A percentile compares a stretch with the other conserved stretches of the same genome.
phyloP scores from a whole-genome alignment of 164 flowering plant genomes.

The Umbellularia californica region DNA sequence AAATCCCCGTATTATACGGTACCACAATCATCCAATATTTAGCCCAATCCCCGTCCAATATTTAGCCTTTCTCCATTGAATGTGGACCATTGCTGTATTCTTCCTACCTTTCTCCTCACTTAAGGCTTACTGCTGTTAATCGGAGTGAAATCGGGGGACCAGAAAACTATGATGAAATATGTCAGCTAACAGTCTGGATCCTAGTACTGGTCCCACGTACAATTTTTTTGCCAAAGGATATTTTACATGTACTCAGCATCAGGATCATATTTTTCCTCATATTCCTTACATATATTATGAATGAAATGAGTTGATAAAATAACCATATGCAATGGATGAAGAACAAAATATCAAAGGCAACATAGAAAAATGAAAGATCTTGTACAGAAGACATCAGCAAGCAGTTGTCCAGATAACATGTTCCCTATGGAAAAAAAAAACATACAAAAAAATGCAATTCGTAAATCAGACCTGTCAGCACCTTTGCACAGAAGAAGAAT shows the following conservation, averaged over 20 bases:
- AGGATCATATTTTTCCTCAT: neutral
- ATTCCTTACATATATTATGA: neutral
- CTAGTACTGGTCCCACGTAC: neutral
- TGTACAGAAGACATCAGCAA: neutral
- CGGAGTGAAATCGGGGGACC: no score
- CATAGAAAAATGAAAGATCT: neutral
- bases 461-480: slow-evolving; percentile 84
- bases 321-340: neutral
- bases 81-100: no score
- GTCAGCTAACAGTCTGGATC: no score
- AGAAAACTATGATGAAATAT: no score
- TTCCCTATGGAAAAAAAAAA: neutral
- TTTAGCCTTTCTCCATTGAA: no score
- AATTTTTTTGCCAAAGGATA: neutral
- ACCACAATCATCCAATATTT: no score
- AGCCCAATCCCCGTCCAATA: no score
- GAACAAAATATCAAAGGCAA: neutral
- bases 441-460: neutral
- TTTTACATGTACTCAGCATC: neutral
- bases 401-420: neutral
- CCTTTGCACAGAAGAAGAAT: slow-evolving; percentile 93
- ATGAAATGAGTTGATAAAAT: neutral
- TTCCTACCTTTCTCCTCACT: no score
- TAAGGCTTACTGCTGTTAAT: no score
- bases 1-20: no score